A percentile compares a stretch with the other conserved stretches of the same genome.
These are phyloP conservation scores for Galeopsis tetrahit DNA, from an alignment of 257 asterid genomes.

Conservation along the genomic window DNA sequence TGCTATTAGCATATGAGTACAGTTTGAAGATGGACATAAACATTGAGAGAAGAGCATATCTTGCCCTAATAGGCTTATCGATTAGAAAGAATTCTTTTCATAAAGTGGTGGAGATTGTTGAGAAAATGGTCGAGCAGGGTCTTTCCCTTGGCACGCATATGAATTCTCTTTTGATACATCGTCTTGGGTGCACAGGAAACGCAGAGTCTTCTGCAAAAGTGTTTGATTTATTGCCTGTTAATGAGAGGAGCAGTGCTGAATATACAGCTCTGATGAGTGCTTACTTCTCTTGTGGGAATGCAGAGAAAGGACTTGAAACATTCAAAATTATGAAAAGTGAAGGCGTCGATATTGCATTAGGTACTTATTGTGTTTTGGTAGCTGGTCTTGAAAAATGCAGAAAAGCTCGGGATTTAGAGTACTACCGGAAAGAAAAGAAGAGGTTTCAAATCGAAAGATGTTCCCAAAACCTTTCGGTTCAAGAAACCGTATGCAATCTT, in stretches of 20 bases:
- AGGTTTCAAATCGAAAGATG: constrained; percentile 42
- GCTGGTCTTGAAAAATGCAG: constrained; percentile 72
- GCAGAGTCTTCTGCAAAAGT: constrained; percentile 57
- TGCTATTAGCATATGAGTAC: constrained; percentile 63
- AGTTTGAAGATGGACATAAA: constrained; percentile 51
- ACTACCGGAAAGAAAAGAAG: constrained; percentile 66
- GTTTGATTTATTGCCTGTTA: constrained; percentile 60
- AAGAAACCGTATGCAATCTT: constrained; percentile 70
- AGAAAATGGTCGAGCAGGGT: constrained; percentile 59
- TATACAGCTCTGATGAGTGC: constrained; percentile 72
- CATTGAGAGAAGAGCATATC: constrained; percentile 58
- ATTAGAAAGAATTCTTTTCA: constrained; percentile 58
- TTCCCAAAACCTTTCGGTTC: constrained; percentile 39
- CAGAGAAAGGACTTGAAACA: constrained; percentile 59
- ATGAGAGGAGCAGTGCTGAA: constrained; percentile 70
- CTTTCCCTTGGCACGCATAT: constrained; percentile 67
- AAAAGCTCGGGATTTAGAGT: constrained; percentile 45
- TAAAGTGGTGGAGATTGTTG: constrained; percentile 61
- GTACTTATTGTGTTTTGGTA: constrained; percentile 64
- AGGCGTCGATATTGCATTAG: constrained; percentile 54
- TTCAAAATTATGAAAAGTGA: constrained; percentile 57
- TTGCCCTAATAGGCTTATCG: constrained; percentile 66
- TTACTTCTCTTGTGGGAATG: constrained; percentile 61
- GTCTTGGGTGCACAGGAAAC: constrained; percentile 65
- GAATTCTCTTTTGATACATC: constrained; percentile 65